phyloP scores from a whole-genome alignment of 495 filamentous ascomycete species.

The Thermothielavioides terrestris region DNA sequence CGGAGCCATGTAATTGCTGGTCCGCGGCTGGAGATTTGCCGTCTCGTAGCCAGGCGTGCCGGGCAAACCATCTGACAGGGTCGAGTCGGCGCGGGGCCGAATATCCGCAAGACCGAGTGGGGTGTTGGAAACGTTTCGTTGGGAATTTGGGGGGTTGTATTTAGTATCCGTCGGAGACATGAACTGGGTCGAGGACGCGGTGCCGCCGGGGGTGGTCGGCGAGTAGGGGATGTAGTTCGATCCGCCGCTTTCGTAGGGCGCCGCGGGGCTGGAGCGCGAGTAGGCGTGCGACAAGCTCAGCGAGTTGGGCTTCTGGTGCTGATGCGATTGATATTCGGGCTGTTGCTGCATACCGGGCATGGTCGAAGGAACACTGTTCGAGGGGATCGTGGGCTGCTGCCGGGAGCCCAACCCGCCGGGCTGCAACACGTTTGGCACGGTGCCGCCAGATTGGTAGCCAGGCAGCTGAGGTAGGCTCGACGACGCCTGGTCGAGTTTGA shows the following conservation, averaged over 20 bases:
- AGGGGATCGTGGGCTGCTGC: conserved; percentile 56
- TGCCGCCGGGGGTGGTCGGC: conserved; percentile 52
- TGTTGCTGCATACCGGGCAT: conserved; percentile 66
- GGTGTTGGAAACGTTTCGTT: conserved; percentile 69
- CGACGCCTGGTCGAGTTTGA: conserved; percentile 23
- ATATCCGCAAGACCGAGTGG: conserved; percentile 89
- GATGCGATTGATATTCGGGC: conserved; percentile 43
- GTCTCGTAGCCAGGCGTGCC: conserved; percentile 48
- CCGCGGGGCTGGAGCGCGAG: conserved; percentile 77
- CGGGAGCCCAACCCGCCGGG: conserved; percentile 47
- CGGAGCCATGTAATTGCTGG: conserved; percentile 83
- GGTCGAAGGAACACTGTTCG: conserved; percentile 63
- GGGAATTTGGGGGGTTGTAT: conserved; percentile 58
- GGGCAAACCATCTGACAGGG: conserved; percentile 55
- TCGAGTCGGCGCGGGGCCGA: conserved; percentile 66
- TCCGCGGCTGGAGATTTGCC: conserved; percentile 41
- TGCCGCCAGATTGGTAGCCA: conserved; percentile 44
- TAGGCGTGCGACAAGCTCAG: conserved; percentile 56
- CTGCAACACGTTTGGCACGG: conserved; percentile 64
- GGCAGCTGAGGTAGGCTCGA: conserved; percentile 39
- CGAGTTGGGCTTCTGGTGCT: conserved; percentile 48
- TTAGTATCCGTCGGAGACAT: conserved; percentile 56
- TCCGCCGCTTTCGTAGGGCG: conserved; percentile 47
- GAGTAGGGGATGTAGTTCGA: conserved; percentile 57
- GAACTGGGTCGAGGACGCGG: conserved; percentile 48